Percentiles rank a stretch among this genome's conserved stretches.
Conservation (phyloP, 2,329 filamentous ascomycete species). For the Claviceps humidiphila region DNA sequence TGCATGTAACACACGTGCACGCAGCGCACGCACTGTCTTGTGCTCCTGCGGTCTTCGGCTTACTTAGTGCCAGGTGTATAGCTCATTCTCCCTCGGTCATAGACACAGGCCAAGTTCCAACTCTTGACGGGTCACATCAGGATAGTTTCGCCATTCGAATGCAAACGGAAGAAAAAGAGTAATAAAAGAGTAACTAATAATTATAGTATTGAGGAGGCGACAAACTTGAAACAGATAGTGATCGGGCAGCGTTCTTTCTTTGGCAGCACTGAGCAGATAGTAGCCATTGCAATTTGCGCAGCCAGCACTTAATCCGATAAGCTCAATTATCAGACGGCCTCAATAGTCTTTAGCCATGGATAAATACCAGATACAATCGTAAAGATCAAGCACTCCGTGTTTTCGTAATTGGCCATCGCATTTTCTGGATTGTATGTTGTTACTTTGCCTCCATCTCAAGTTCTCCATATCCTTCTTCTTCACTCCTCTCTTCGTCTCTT, state of each 20-base stretch:
- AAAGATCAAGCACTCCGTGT: slow-evolving; percentile 1
- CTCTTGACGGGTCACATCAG: neutral
- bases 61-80: neutral
- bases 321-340: neutral
- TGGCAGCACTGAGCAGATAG: neutral
- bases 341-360: neutral
- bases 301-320: slow-evolving; percentile 2
- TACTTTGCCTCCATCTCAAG: neutral
- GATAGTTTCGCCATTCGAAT: neutral
- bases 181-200: neutral
- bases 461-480: slow-evolving; percentile 3
- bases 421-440: neutral
- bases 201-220: neutral
- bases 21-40: neutral
- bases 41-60: neutral
- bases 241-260: neutral
- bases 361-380: slow-evolving; percentile 6
- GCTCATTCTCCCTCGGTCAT: neutral
- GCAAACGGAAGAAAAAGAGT: neutral
- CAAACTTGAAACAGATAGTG: neutral
- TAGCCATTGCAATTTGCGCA: neutral
- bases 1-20: neutral
- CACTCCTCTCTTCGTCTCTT: slow-evolving; percentile 67
- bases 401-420: neutral
- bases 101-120: neutral